Conservation (phyloP, 768 basidiomycete genomes). For the Tylopilus rubrobrunneus region DNA sequence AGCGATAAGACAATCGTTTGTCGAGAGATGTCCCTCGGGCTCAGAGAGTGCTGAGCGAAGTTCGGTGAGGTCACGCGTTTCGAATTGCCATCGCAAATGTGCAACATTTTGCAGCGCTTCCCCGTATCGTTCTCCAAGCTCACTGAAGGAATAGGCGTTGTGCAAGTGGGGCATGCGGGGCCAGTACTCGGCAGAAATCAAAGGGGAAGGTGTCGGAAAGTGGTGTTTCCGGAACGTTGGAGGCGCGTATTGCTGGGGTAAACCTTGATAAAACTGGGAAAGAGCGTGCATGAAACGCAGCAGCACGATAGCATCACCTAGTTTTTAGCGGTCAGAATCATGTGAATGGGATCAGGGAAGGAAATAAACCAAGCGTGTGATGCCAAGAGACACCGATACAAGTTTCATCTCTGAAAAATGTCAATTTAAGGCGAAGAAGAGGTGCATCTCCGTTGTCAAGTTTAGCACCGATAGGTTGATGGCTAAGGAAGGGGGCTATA, state of each 20-base stretch:
- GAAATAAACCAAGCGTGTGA: conserved; percentile 29
- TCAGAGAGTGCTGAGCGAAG: conserved; percentile 12
- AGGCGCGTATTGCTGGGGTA: not conserved
- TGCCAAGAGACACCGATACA: conserved; percentile 34
- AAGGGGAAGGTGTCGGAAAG: conserved; percentile 15
- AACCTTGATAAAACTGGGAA: conserved; percentile 29
- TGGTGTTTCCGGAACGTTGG: conserved; percentile 27
- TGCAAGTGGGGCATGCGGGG: conserved; percentile 22
- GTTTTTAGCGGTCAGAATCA: not conserved
- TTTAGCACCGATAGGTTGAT: conserved; percentile 10
- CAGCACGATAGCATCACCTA: conserved; percentile 30
- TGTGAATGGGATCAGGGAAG: not conserved
- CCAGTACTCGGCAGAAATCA: conserved; percentile 12
- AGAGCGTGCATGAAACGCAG: conserved; percentile 28
- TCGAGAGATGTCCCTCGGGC: conserved; percentile 3
- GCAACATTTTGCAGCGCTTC: conserved; percentile 8
- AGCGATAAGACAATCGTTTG: conserved; percentile 30
- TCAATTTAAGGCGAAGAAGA: conserved; percentile 28
- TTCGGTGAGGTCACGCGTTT: conserved; percentile 6
- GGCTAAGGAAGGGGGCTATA: conserved; percentile 16
- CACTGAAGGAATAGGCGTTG: not conserved
- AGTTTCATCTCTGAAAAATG: conserved; percentile 22
- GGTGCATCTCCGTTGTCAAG: conserved; percentile 17
- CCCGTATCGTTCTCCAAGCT: not conserved
- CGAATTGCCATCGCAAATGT: conserved; percentile 17